Conservation (phyloP, 176 grass and related monocot species). For the Coix lacrymajobi region DNA sequence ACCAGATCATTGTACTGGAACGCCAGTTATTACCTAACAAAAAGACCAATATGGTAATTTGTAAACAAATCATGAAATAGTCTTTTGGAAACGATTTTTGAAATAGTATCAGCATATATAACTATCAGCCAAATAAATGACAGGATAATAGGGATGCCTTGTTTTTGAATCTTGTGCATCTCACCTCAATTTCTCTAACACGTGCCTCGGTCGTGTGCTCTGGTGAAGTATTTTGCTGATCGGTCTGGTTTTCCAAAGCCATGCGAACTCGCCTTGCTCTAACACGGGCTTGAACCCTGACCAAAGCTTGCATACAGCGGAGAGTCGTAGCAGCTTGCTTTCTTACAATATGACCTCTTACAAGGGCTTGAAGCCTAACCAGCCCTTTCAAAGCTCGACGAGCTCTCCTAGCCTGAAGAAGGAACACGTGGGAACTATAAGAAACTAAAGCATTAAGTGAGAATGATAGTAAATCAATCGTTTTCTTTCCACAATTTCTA, state of each 20-base stretch:
- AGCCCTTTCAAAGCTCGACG: slow-evolving; percentile 83
- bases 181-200: slow-evolving; percentile 88
- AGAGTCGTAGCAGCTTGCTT: slow-evolving; percentile 96
- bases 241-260: slow-evolving; percentile 75
- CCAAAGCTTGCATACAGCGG: slow-evolving; percentile 92
- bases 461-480: background rate
- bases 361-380: slow-evolving; percentile 94
- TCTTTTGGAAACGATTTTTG: background rate
- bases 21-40: background rate
- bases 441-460: background rate
- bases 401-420: slow-evolving; percentile 87
- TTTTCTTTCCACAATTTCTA: background rate
- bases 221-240: slow-evolving; percentile 41
- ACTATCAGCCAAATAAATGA: background rate
- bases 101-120: background rate
- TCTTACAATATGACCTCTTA: slow-evolving; percentile 93
- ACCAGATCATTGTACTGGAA: background rate
- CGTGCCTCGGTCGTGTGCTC: slow-evolving; percentile 36
- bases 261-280: slow-evolving; percentile 84
- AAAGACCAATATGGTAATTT: background rate
- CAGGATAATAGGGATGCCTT: background rate
- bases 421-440: background rate
- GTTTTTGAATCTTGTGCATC: background rate
- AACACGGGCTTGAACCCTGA: slow-evolving; percentile 87
- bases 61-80: background rate